Evolutionary conservation across 495 filamentous ascomycete species (phyloP).

Genomic region (Penicillium salamii): DNA sequence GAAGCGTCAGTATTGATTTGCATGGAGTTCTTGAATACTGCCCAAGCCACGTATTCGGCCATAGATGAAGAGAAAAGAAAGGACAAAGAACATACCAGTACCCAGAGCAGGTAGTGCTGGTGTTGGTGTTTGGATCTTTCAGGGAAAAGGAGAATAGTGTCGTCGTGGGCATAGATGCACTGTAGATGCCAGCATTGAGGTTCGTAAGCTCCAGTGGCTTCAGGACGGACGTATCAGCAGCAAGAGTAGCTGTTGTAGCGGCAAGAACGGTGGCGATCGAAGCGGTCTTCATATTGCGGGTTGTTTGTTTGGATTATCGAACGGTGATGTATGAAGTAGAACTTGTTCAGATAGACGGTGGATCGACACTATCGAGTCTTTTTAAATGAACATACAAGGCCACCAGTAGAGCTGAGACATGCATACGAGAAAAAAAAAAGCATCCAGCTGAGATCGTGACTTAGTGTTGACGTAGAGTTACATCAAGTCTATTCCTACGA

Average conservation of each 20-base stretch:
- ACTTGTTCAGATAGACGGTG: too few species aligned
- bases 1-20: neutral
- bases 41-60: neutral
- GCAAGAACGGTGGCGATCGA: constrained; percentile 12
- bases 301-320: neutral
- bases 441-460: neutral
- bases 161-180: constrained; percentile 5
- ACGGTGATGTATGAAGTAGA: neutral
- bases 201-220: constrained; percentile 8
- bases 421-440: neutral
- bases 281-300: constrained; percentile 16
- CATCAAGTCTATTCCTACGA: neutral
- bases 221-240: constrained; percentile 9
- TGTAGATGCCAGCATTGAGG: constrained; percentile 8
- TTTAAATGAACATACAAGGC: neutral
- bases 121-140: constrained; percentile 17
- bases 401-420: neutral
- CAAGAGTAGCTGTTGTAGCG: constrained; percentile 6
- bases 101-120: constrained; percentile 8
- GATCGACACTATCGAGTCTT: neutral
- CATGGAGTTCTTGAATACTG: neutral
- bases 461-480: constrained; percentile 4
- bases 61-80: neutral
- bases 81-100: constrained; percentile 12
- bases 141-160: constrained; percentile 7